Evolutionary conservation across 2,329 filamentous ascomycete genomes (phyloP).

Genomic region (Aspergillus floridensis): DNA sequence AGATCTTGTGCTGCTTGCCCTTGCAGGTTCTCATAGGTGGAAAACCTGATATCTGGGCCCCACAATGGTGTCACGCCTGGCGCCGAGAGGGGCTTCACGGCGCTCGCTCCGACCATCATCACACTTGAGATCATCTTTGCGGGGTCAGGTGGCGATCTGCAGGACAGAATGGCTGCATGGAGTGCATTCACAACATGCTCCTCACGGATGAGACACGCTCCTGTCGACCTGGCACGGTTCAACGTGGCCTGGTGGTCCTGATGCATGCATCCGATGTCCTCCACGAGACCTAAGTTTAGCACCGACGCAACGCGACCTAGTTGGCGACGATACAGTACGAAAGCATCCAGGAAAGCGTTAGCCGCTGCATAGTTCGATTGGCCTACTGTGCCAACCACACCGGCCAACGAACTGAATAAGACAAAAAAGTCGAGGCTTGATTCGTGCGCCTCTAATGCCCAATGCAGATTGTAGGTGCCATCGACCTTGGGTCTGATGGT

Average conservation of each 20-base stretch:
- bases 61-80: too few relatives aligned
- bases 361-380: conserved; percentile 28
- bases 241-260: not conserved
- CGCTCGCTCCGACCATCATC: too few relatives aligned
- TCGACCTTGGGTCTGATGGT: not conserved
- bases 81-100: too few relatives aligned
- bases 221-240: too few relatives aligned
- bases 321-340: conserved; percentile 24
- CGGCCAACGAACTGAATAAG: not conserved
- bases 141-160: too few relatives aligned
- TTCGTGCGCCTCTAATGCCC: not conserved
- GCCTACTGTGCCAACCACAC: not conserved
- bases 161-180: too few relatives aligned
- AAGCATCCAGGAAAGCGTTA: conserved; percentile 32
- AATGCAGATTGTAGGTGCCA: not conserved
- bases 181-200: too few relatives aligned
- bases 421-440: not conserved
- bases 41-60: too few relatives aligned
- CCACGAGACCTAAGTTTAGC: conserved; percentile 28
- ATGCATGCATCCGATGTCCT: conserved; percentile 24
- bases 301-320: conserved; percentile 21
- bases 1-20: too few relatives aligned
- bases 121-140: too few relatives aligned
- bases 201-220: too few relatives aligned
- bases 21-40: too few relatives aligned